Evolutionary conservation across 164 flowering plant species (phyloP).

Genomic region (Houttuynia cordata): DNA sequence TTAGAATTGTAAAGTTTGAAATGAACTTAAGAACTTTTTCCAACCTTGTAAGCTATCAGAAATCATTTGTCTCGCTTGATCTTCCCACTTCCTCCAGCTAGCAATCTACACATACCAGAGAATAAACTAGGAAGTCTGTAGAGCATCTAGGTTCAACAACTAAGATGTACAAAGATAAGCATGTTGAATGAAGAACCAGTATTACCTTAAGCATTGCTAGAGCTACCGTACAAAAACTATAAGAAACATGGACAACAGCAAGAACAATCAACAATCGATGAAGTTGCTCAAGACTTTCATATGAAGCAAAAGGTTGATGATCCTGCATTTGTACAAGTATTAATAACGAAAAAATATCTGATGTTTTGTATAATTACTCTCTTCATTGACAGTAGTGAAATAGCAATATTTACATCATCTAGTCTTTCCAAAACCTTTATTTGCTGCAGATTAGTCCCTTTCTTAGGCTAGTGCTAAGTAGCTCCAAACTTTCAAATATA

Average conservation of each 20-base stretch:
- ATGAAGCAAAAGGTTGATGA: constrained; percentile 62
- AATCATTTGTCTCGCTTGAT: constrained; percentile 44
- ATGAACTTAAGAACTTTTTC: neutral
- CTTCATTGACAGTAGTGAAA: neutral
- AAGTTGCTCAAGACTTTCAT: constrained; percentile 87
- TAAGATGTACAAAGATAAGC: neutral
- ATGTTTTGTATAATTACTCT: neutral
- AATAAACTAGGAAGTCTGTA: neutral
- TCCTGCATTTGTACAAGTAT: constrained; percentile 32
- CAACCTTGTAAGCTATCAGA: constrained; percentile 28
- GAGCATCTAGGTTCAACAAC: neutral
- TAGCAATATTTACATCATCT: neutral
- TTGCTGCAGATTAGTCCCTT: no score
- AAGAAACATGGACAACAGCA: constrained; percentile 61
- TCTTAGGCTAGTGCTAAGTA: no score
- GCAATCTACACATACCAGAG: constrained; percentile 41
- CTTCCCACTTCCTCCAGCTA: constrained; percentile 89
- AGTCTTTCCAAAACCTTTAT: neutral
- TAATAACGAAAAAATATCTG: no score
- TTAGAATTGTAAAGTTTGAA: neutral
- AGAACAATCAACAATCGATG: constrained; percentile 77
- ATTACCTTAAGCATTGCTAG: constrained; percentile 78
- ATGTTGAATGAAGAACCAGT: neutral
- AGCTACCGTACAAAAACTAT: constrained; percentile 51
- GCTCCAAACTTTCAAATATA: no score